These are phyloP conservation scores for Rachicladosporium sp. DNA, from an alignment of 2,329 filamentous ascomycete species.

Conservation along the genomic window DNA sequence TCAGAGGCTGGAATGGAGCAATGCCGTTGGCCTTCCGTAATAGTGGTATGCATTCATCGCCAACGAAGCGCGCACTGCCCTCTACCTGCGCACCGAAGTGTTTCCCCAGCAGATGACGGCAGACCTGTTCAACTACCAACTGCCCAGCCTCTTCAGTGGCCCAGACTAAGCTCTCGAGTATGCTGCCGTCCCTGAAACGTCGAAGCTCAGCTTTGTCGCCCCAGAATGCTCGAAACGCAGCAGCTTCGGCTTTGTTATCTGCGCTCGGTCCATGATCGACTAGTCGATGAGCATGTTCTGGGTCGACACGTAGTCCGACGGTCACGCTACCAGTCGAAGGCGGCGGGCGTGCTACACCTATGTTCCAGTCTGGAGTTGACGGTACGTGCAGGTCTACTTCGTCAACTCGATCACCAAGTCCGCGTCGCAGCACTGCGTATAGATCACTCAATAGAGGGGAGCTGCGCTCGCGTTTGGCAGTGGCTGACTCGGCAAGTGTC, in stretches of 20 bases:
- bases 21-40: constrained; percentile 27
- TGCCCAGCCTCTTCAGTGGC: constrained; percentile 43
- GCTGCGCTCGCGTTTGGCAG: constrained; percentile 17
- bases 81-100: constrained; percentile 54
- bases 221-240: constrained; percentile 82
- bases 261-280: constrained; percentile 82
- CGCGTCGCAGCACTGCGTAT: constrained; percentile 53
- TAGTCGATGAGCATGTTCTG: constrained; percentile 56
- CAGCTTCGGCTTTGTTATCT: constrained; percentile 72
- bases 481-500: constrained; percentile 12
- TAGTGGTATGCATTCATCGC: constrained; percentile 34
- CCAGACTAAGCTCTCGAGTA: constrained; percentile 88
- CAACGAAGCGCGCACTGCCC: constrained; percentile 29
- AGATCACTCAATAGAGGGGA: constrained; percentile 35
- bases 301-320: constrained; percentile 61
- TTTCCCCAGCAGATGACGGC: constrained; percentile 54
- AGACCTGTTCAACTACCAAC: constrained; percentile 67
- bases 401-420: constrained; percentile 61
- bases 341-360: constrained; percentile 19
- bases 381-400: constrained; percentile 42
- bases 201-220: constrained; percentile 84
- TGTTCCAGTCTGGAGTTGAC: constrained; percentile 22
- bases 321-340: constrained; percentile 31
- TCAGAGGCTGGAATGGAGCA: constrained; percentile 54
- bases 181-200: constrained; percentile 89